Evolutionary conservation across 2,329 filamentous ascomycete species (phyloP), one percentile per base, ranked within the genome.

Genomic region (Herpotrichia juniperi): DNA sequence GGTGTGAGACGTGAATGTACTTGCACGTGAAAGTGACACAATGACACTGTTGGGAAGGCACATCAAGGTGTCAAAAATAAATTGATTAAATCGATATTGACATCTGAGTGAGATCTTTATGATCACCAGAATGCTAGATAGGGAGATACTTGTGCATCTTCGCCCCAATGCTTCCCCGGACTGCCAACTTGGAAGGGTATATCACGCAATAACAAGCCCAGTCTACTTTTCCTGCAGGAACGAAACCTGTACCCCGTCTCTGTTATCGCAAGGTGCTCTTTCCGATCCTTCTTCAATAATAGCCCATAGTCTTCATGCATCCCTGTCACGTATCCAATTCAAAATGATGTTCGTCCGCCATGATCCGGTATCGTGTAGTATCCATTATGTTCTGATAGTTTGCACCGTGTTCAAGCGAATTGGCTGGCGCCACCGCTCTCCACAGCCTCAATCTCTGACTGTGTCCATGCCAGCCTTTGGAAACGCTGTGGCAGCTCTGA

Each of bases 391-490:
- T 30, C 19, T 60, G 49, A 34, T 62, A 34, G 52, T 47, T 42
- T 46, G 48, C 50, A 21, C 55, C 39, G 55, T 45, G 52, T 63
- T 69, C 69, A 85, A 57, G 77, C 80, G 63, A 79, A 82, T 61
- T 86, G 66, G 67, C 84, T 88, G 28, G 93, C 94, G 51, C 94
- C 94, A 49, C 93, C 94, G 50, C 91, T 94, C 84, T 97, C 92
- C 68, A 99, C 84, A 19, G 92, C 93, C 75, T 97, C 94, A 54
- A 99, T 99, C 83, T 99, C 94, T 37, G 87, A 87, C 63, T 87
- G 76, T 31, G 84, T 87, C 77, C 93, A 89, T 11, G 86, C 83
- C 43, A 84, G 79, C 59, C 91, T 84, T 68, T 87, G 86, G 84
- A 97, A 99, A 66, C 93, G 86, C 57, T 81, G 73, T 16, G 94